Evolutionary conservation across 257 asterid genomes (phyloP), one percentile per base, ranked within the genome.

Genomic region (Solanum sejunctum): DNA sequence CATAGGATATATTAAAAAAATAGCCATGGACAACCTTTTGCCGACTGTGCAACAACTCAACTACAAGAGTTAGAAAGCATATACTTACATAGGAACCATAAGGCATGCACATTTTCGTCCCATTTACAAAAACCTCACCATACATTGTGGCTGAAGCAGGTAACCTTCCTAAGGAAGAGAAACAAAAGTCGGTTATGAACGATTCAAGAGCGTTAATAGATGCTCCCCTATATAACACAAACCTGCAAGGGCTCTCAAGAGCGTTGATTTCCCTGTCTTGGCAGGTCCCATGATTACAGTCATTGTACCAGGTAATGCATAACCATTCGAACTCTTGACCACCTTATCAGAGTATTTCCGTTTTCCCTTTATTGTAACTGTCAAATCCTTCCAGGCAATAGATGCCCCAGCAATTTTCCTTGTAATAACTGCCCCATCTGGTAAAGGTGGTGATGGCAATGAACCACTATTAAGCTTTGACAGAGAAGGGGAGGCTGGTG

Each of bases 271-370:
- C 72, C 99, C 99, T 1, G 99, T 95, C 88, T 94, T 97, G 52
- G 99, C 98, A 18, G 99, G 99, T 70, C 99, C 99, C 99, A 97
- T 97, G 51, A 95, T 95, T 21, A 97, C 99, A 0, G 99, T 97
- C 97, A 97, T 97, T n/a, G 98, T 95, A 45, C 99, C 99, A 1
- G 98, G 99, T 84, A 95, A 85, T 21, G 97, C 98, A 84, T 94
- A 97, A 56, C 99, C 99, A 84, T 93, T 94, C 5, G 98, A 97
- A 85, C 95, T 97, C 92, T 95, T 97, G 43, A 97, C 88, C 64
- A 97, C 98, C 93, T 89, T 95, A 49, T 97, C 98, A 12, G 99
- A 97, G 85, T 97, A 97, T 85, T 90, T 92, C 84, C 99, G 89
- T 63, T 97, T 97, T 41, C 99, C 99, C 94, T 92, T 94, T 87